phyloP scores from a whole-genome alignment of 345 rosid species.

The Salix udensis region DNA sequence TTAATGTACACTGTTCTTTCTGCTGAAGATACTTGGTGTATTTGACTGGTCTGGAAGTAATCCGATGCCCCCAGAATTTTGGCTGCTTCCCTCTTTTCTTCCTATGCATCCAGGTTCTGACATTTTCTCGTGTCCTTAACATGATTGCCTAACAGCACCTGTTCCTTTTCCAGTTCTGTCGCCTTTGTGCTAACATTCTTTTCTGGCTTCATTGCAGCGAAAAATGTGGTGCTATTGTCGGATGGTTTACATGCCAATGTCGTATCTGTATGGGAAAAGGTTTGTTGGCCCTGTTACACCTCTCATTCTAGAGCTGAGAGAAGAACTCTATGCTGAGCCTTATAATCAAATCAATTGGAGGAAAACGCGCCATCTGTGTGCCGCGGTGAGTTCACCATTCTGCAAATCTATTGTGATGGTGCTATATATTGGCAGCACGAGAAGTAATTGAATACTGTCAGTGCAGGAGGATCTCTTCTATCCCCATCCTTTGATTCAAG shows the following conservation, averaged over 20 bases:
- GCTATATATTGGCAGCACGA: not conserved
- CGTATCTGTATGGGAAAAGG: conserved; percentile 11
- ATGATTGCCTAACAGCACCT: too few species aligned
- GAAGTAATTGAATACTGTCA: not conserved
- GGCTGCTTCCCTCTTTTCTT: not conserved
- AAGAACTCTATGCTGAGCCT: conserved; percentile 10
- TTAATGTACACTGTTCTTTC: too few species aligned
- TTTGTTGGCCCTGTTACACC: conserved; percentile 17
- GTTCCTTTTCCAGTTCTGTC: not conserved
- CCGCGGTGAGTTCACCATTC: not conserved
- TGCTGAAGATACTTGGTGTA: conserved; percentile 5
- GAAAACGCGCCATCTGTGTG: conserved; percentile 3
- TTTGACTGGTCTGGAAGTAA: conserved; percentile 8
- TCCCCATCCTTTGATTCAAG: conserved; percentile 21
- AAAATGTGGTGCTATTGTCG: conserved; percentile 18
- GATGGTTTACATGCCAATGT: conserved; percentile 12
- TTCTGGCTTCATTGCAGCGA: not conserved
- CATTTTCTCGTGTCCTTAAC: not conserved
- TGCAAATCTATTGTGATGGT: not conserved
- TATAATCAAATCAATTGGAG: conserved; percentile 1
- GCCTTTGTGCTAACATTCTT: too few species aligned
- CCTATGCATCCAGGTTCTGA: conserved; percentile 11
- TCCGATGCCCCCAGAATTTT: conserved; percentile 10
- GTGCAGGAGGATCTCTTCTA: conserved; percentile 34
- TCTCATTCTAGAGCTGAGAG: conserved; percentile 10